Evolutionary conservation across 345 rosid species (phyloP).

Genomic region (Gossypium turneri): DNA sequence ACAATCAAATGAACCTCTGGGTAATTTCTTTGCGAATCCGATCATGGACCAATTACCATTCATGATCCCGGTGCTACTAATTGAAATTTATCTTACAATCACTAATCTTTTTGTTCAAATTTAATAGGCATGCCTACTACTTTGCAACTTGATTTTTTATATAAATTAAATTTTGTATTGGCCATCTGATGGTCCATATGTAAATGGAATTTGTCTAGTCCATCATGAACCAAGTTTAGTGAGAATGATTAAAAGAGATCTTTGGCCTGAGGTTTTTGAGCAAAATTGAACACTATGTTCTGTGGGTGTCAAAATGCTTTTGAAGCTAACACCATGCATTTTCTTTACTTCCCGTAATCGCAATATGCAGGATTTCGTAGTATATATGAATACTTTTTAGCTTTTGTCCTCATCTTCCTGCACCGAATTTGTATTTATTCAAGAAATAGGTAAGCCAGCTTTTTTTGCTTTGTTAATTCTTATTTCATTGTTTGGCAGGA

Average conservation of each 20-base stretch:
- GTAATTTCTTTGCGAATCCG: constrained; percentile 36
- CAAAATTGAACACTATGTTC: neutral
- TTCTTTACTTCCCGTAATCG: neutral
- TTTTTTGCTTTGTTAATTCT: neutral
- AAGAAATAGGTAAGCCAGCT: neutral
- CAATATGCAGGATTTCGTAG: neutral
- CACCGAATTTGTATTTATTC: neutral
- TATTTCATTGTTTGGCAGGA: constrained; percentile 29
- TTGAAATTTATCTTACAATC: neutral
- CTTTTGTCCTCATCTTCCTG: neutral
- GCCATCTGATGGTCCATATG: neutral
- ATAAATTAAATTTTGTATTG: neutral
- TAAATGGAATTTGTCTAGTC: neutral
- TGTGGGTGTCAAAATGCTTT: neutral
- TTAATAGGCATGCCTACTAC: neutral
- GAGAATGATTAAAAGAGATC: neutral
- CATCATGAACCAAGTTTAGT: neutral
- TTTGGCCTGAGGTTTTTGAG: neutral
- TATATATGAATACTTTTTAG: neutral
- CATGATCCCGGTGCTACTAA: neutral
- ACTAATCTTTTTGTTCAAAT: neutral
- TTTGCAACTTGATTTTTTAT: neutral
- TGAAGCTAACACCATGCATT: neutral
- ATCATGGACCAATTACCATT: neutral
- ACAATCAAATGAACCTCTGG: constrained; percentile 32